Percentiles rank a stretch among this genome's conserved stretches.
phyloP scores from a whole-genome alignment of 768 basidiomycete genomes.

The Cyathus striatus region DNA sequence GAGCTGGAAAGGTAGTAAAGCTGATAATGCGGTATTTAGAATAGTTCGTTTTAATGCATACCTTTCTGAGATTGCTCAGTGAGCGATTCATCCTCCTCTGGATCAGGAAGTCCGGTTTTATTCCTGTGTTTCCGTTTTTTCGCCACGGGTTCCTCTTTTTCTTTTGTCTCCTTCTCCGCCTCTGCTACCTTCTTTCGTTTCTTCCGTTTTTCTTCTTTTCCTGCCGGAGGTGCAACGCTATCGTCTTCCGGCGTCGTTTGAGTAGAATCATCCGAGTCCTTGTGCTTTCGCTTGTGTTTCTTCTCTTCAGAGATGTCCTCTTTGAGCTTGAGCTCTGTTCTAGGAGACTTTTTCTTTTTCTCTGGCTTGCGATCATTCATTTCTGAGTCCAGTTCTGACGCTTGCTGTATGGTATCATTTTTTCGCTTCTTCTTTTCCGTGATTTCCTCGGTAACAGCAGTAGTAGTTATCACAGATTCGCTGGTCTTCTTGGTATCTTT shows the following conservation, averaged over 20 bases:
- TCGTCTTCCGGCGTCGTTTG: background rate
- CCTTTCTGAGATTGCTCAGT: conserved; percentile 37
- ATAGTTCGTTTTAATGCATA: conserved; percentile 9
- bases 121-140: conserved; percentile 41
- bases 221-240: background rate
- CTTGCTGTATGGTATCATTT: too few relatives aligned
- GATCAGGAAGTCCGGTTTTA: conserved; percentile 39
- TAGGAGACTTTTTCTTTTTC: background rate
- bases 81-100: conserved; percentile 29
- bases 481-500: conserved; percentile 2
- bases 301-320: background rate
- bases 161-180: conserved; percentile 5
- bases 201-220: conserved; percentile 1
- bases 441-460: background rate
- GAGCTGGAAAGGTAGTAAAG: conserved; percentile 20
- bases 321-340: background rate
- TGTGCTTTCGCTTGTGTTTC: background rate
- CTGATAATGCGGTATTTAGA: background rate
- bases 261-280: background rate
- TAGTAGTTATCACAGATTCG: background rate
- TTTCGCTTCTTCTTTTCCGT: background rate
- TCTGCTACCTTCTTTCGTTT: conserved; percentile 9
- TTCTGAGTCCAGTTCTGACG: too few relatives aligned
- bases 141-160: conserved; percentile 2
- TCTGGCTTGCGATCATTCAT: background rate